Conservation (phyloP, 208 protist genomes). For the Acanthamoeba lugdunensis region DNA sequence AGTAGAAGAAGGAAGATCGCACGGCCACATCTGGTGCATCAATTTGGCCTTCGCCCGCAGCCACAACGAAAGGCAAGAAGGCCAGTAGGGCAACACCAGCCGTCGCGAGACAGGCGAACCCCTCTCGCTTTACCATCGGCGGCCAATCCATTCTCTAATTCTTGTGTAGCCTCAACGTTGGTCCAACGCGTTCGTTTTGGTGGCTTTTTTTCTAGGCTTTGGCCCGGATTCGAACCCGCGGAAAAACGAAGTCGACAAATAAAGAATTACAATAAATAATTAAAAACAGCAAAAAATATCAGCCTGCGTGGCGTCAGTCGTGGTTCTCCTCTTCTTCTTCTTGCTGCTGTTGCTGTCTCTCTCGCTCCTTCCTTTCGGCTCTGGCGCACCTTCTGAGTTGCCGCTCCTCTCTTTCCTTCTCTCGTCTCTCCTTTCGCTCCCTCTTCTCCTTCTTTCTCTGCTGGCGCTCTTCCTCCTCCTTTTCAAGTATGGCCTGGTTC, state of each 20-base stretch:
- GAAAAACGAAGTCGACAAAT: background rate
- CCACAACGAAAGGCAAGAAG: background rate
- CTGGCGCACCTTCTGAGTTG: background rate
- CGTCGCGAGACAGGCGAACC: background rate
- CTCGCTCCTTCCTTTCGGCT: conserved; percentile 7
- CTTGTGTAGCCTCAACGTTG: background rate
- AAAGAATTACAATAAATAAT: background rate
- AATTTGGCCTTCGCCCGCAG: background rate
- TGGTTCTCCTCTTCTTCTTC: background rate
- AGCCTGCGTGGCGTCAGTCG: background rate
- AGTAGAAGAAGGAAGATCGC: background rate
- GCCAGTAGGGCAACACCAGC: background rate
- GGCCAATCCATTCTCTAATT: background rate
- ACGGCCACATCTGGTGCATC: background rate
- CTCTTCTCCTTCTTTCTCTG: conserved; percentile 19
- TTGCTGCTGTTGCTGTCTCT: background rate
- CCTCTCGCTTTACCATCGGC: background rate
- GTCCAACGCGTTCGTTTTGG: too few relatives aligned
- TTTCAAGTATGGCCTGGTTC: background rate
- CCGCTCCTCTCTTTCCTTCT: background rate
- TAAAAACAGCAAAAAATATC: background rate
- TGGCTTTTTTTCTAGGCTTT: too few relatives aligned
- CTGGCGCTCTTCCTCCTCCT: background rate
- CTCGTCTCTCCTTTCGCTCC: background rate
- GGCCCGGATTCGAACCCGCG: background rate